Base-by-base conservation (phyloP, 306 rosid species). In the Quercus dentata region DNA sequence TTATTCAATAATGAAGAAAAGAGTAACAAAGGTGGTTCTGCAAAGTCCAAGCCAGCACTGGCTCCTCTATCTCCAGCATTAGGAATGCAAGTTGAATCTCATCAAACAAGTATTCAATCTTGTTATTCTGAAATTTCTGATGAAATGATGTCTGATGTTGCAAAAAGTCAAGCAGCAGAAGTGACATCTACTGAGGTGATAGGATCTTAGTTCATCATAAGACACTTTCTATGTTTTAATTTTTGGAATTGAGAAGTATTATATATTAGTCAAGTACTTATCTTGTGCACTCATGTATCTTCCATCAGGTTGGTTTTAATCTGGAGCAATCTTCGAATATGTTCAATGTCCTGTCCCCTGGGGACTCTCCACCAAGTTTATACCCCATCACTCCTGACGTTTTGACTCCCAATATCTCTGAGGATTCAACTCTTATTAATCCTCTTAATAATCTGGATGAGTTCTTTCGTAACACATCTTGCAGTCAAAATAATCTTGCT, bases 1-100 rank as follows among this genome's bases (percentile, higher is more conserved):
- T 83, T 95, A 51, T 95, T 95, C 80, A 89, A 85, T 77, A 95
- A 28, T 12, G 17, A 49, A 49, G 54, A 49, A 49, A 49, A 11
- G 13, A 2, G 90, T 83, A 14, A 10, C 46, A 41, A 41, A 41
- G 46, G 46, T 41, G 46, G 46, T 0, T 41, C 46, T 41, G 46
- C 1, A 0, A 35, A 17, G 70, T 62, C 70, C 1, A 19, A 30
- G 21, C 44, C 15, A 30, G 8, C 12, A 15, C 21, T 10, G 70
- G 21, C 21, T 31, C 18, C 20, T 3, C 20, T 3, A 64, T 64
- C 41, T 31, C 70, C 70, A 6, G 4, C 44, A 64, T 30, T 15
- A 3, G 70, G 15, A 28, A 12, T 28, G 44, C 70, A 30, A 64
- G 21, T 9, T 64, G 9, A 15, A 17, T 4, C 18, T 59, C 2